Conservation (phyloP, 768 basidiomycete genomes). For the Hericium rajendrae region DNA sequence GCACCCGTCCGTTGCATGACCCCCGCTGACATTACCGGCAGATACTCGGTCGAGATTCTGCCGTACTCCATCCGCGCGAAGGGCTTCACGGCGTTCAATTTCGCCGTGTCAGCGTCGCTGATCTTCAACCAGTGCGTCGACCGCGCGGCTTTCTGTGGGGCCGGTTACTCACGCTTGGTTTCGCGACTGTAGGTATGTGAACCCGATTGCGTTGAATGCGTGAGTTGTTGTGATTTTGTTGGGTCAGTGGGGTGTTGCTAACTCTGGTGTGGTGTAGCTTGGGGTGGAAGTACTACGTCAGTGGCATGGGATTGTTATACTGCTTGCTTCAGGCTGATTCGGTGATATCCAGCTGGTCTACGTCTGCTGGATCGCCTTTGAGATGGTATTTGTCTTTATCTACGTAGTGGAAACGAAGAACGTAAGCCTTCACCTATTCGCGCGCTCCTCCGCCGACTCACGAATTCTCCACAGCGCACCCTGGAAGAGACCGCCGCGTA, state of each 20-base stretch:
- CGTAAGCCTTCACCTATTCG: too few species aligned
- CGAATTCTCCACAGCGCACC: slow-evolving; percentile 6
- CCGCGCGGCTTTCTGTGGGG: neutral
- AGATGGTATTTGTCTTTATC: slow-evolving; percentile 17
- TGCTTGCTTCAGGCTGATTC: neutral
- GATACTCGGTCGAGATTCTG: slow-evolving; percentile 34
- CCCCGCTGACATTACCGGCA: neutral
- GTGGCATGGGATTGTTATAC: neutral
- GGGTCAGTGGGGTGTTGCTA: neutral
- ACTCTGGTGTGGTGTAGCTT: slow-evolving; percentile 4
- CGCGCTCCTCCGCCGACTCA: neutral
- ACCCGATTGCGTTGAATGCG: slow-evolving; percentile 25
- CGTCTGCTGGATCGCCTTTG: slow-evolving; percentile 17
- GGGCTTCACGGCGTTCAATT: slow-evolving; percentile 30
- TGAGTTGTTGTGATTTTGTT: neutral
- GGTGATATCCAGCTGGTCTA: slow-evolving; percentile 13
- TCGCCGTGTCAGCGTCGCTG: slow-evolving; percentile 27
- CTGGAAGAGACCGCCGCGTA: slow-evolving; percentile 22
- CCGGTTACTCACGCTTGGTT: neutral
- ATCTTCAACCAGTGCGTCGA: slow-evolving; percentile 28
- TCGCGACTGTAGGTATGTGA: slow-evolving; percentile 15
- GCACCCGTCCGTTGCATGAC: neutral
- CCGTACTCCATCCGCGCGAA: slow-evolving; percentile 33
- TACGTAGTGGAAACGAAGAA: slow-evolving; percentile 19
- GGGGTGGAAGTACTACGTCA: slow-evolving; percentile 23